Percentiles rank a stretch among this genome's conserved stretches.
These are phyloP conservation scores for Waltiozyma solani DNA, from an alignment of 1,139 yeast species.

Conservation along the genomic window DNA sequence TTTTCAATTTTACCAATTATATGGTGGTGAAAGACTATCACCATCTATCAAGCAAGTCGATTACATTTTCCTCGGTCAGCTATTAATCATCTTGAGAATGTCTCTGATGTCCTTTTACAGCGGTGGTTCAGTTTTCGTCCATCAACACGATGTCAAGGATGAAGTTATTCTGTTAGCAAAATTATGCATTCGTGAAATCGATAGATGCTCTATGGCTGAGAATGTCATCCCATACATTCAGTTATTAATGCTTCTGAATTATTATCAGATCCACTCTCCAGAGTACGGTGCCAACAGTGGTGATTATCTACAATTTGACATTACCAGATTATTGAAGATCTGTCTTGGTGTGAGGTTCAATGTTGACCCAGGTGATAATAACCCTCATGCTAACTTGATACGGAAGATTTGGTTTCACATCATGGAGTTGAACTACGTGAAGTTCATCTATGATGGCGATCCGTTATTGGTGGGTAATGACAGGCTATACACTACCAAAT, in stretches of 20 bases:
- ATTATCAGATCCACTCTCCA: slow-evolving; percentile 2
- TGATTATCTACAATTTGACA: slow-evolving; percentile 4
- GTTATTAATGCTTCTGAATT: slow-evolving; percentile 1
- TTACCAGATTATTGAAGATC: slow-evolving; percentile 2
- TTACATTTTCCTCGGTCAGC: slow-evolving; percentile 6
- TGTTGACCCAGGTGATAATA: background rate
- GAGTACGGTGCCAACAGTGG: slow-evolving; percentile 1
- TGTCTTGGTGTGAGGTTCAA: slow-evolving; percentile 2
- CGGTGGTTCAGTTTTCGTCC: slow-evolving; percentile 1
- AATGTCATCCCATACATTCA: slow-evolving; percentile 3
- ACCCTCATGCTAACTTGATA: background rate
- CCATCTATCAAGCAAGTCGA: background rate
- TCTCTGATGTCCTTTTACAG: slow-evolving; percentile 6
- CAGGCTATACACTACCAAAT: slow-evolving; percentile 3
- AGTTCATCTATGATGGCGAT: slow-evolving; percentile 6
- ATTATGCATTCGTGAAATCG: slow-evolving; percentile 3
- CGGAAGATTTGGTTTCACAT: slow-evolving; percentile 3
- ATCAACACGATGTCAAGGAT: slow-evolving; percentile 1
- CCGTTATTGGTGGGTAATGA: slow-evolving; percentile 3
- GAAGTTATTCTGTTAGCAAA: slow-evolving; percentile 4
- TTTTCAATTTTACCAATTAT: background rate
- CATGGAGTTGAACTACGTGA: slow-evolving; percentile 4
- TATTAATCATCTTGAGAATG: slow-evolving; percentile 6
- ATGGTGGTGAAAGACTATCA: background rate
- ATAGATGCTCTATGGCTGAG: slow-evolving; percentile 1